phyloP scores from a whole-genome alignment of 2,329 filamentous ascomycete species.

The Pleurostoma richardsiae region DNA sequence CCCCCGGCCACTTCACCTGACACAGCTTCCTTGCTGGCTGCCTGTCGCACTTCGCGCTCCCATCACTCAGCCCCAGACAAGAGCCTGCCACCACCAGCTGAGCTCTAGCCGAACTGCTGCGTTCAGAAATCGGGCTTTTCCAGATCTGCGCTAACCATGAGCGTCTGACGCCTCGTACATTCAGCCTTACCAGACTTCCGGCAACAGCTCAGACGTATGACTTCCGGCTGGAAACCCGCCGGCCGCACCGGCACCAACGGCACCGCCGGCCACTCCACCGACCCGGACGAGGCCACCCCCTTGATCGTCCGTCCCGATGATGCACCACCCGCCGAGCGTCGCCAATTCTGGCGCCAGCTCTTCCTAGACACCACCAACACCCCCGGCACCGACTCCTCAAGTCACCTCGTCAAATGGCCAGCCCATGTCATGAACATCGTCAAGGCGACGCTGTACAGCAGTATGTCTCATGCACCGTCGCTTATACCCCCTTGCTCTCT shows the following conservation, averaged over 20 bases:
- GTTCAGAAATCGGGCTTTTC: no score
- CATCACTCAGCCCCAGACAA: background rate
- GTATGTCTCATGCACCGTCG: slow-evolving; percentile 31
- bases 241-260: background rate
- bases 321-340: background rate
- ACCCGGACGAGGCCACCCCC: slow-evolving; percentile 30
- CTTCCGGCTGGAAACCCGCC: background rate
- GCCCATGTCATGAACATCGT: slow-evolving; percentile 49
- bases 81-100: background rate
- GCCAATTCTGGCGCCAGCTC: slow-evolving; percentile 24
- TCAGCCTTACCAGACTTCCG: background rate
- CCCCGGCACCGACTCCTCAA: slow-evolving; percentile 46
- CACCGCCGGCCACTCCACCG: background rate
- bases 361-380: slow-evolving; percentile 45
- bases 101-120: no score
- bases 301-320: slow-evolving; percentile 28
- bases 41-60: background rate
- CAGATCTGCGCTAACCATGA: background rate
- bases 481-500: background rate
- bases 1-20: no score
- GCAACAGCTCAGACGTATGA: background rate
- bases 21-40: no score
- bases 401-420: slow-evolving; percentile 35
- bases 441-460: slow-evolving; percentile 55
- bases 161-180: background rate